Percentiles rank a stretch among this genome's conserved stretches.
phyloP scores from a whole-genome alignment of 441 rosid genomes.

The Gossypium lobatum region DNA sequence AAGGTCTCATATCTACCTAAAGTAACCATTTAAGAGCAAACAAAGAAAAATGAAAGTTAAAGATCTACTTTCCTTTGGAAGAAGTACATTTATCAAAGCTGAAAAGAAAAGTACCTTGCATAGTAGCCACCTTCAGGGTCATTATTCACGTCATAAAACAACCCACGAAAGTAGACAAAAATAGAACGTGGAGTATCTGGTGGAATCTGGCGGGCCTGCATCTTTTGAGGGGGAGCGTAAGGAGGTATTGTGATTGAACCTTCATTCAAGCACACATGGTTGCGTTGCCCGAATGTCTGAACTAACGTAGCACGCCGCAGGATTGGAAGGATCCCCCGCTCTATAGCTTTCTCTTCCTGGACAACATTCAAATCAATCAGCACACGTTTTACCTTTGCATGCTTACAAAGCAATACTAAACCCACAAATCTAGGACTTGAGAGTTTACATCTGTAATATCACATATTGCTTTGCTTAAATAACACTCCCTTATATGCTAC shows the following conservation, averaged over 20 bases:
- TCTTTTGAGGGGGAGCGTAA: slow-evolving; percentile 89
- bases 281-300: slow-evolving; percentile 88
- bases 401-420: not conserved
- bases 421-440: not conserved
- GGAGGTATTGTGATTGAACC: slow-evolving; percentile 94
- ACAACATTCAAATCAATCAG: not conserved
- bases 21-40: not conserved
- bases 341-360: slow-evolving; percentile 88
- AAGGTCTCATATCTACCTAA: no score
- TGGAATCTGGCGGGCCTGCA: slow-evolving; percentile 75
- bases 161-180: slow-evolving; percentile 86
- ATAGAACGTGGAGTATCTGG: slow-evolving; percentile 71
- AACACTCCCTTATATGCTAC: not conserved
- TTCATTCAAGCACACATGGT: slow-evolving; percentile 81
- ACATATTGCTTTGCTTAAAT: not conserved
- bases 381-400: not conserved
- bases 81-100: not conserved
- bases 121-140: slow-evolving; percentile 97
- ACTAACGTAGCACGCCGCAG: slow-evolving; percentile 78
- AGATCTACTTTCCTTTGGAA: not conserved
- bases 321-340: slow-evolving; percentile 74
- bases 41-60: not conserved
- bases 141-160: slow-evolving; percentile 83
- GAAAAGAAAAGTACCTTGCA: slow-evolving; percentile 52
- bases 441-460: not conserved